Base-by-base conservation (phyloP, 2,329 filamentous ascomycete species). In the Lizonia empirigonia region DNA sequence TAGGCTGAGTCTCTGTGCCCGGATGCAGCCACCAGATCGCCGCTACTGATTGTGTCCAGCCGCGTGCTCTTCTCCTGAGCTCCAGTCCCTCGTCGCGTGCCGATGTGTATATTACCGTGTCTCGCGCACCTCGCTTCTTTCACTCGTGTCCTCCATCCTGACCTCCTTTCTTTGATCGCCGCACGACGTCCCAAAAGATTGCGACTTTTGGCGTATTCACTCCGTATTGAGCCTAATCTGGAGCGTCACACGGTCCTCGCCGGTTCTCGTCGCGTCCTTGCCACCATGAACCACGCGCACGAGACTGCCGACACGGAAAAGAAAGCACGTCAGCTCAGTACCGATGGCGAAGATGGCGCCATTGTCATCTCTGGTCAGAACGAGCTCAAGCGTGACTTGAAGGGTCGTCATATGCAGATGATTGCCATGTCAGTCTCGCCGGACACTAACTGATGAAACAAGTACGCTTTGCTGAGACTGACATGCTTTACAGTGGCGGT, bases 351-450 rank as follows among this genome's bases (percentile, higher is more conserved):
- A 6, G 44, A 47, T 40, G 29, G 39, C 12, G 44, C 22, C 29
- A 47, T 47, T 16, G 36, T 40, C n/a, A 16, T 19, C 9, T 24
- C 36, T 30, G 44, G 29, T 19, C 44, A 47, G 36, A 47, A 47
- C 12, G 29, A 39, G 20, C 44, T 47, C 13, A 47, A 16, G 29
- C 29, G 29, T 27, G 44, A 47, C 27, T 15, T 83, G 71, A 78
- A 80, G 70, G 71, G 74, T 45, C 77, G 81, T 46, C 81, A 83
- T 63, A 71, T 83, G 60, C 78, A 83, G 70, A 83, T 83, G 81
- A 83, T 83, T 68, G 79, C 80, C 58, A 82, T 83, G 51, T 54
- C 7, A 42, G 51, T 54, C 36, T 50, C 37, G 7, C 34, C 20
- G 15, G 20, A 26, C 3, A 20, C 20, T 15, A 5, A n/a, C 27